These are phyloP conservation scores for Boletus mariae DNA, from an alignment of 1,284 basidiomycete genomes.

Conservation along the genomic window DNA sequence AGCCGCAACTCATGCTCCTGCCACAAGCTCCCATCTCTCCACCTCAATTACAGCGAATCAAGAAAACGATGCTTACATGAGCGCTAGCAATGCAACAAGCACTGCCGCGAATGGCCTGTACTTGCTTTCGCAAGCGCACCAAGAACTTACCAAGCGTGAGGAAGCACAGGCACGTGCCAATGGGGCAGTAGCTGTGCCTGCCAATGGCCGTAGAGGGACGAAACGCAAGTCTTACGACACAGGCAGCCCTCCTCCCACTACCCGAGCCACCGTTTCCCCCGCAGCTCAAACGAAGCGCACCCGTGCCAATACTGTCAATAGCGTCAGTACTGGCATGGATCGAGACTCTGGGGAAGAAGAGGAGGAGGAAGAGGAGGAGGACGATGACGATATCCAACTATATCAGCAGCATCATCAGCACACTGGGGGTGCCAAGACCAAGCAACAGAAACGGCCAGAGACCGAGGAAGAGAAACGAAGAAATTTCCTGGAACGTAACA, in stretches of 20 bases:
- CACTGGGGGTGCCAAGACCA: slow-evolving; percentile 26
- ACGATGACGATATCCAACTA: slow-evolving; percentile 39
- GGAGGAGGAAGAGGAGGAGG: slow-evolving; percentile 51
- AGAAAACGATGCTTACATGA: slow-evolving; percentile 40
- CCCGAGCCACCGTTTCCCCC: slow-evolving; percentile 19
- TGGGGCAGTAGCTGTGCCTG: slow-evolving; percentile 21
- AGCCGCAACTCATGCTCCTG: slow-evolving; percentile 28
- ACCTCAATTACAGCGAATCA: slow-evolving; percentile 35
- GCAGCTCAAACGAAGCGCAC: slow-evolving; percentile 43
- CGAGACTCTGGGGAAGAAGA: slow-evolving; percentile 41
- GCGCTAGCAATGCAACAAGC: slow-evolving; percentile 47
- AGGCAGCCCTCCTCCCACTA: slow-evolving; percentile 36
- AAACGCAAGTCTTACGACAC: slow-evolving; percentile 65
- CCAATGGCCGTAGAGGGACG: slow-evolving; percentile 49
- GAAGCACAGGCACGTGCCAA: slow-evolving; percentile 61
- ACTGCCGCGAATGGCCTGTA: slow-evolving; percentile 88
- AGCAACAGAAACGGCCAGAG: slow-evolving; percentile 67
- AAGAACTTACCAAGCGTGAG: slow-evolving; percentile 94
- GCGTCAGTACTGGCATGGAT: slow-evolving; percentile 27
- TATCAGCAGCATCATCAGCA: slow-evolving; percentile 22
- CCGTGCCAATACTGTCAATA: slow-evolving; percentile 37
- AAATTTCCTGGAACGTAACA: slow-evolving; percentile 92
- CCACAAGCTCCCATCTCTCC: slow-evolving; percentile 31
- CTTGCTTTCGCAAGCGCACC: slow-evolving; percentile 89
- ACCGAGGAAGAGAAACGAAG: slow-evolving; percentile 94